Conservation (phyloP, 257 asterid genomes). For the Orobanche coerulescens region DNA sequence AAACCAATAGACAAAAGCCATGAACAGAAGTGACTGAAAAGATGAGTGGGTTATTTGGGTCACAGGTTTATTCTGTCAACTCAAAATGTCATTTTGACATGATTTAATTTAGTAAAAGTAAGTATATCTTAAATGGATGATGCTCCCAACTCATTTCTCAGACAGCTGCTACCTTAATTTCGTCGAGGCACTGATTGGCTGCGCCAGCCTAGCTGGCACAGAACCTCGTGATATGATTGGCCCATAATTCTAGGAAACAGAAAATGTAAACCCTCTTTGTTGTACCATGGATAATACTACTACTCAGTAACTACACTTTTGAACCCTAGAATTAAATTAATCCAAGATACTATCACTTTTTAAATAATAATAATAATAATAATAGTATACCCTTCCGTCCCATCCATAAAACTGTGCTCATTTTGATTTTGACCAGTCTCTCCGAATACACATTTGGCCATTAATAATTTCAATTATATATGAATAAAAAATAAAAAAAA, state of each 20-base stretch:
- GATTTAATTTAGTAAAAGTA: constrained; percentile 30
- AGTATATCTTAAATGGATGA: no score
- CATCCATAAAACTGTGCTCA: no score
- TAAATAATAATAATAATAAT: constrained; percentile 1
- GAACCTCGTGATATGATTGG: constrained; percentile 47
- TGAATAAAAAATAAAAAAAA: no score
- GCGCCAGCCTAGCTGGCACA: constrained; percentile 47
- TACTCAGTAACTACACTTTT: constrained; percentile 27
- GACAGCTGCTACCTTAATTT: constrained; percentile 67
- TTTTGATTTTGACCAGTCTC: no score
- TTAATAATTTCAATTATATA: no score
- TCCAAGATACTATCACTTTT: constrained; percentile 8
- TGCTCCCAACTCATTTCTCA: constrained; percentile 21
- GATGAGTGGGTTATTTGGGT: constrained; percentile 19
- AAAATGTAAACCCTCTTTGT: constrained; percentile 2
- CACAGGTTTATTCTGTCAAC: constrained; percentile 42
- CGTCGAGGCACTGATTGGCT: constrained; percentile 79
- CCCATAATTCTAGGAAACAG: constrained; percentile 27
- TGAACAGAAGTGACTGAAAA: constrained; percentile 31
- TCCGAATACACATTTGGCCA: no score
- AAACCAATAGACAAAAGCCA: constrained; percentile 34
- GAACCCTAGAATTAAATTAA: constrained; percentile 25
- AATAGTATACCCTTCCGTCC: no score
- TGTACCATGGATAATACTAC: constrained; percentile 41
- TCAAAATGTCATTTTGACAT: constrained; percentile 34